Percentiles rank a stretch among this genome's conserved stretches.
Evolutionary conservation across 179 eudicot species (phyloP).

Genomic region (Camellia oleifera): DNA sequence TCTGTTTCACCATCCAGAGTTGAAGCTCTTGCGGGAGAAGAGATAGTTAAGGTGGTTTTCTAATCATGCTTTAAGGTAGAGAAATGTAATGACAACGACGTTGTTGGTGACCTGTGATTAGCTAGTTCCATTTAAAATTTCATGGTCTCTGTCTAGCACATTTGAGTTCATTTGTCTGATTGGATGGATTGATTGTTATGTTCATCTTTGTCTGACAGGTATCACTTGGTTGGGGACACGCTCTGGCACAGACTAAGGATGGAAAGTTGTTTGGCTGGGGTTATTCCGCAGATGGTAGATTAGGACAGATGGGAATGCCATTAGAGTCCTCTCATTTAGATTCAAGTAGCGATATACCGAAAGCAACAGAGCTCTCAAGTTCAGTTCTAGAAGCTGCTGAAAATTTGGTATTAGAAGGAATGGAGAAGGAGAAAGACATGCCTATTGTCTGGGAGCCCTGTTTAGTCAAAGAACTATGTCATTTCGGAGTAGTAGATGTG

Average conservation of each 20-base stretch:
- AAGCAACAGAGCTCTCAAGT: slow-evolving; percentile 27
- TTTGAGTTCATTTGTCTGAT: background rate
- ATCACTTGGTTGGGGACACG: slow-evolving; percentile 96
- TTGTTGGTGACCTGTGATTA: slow-evolving; percentile 12
- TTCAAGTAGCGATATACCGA: slow-evolving; percentile 32
- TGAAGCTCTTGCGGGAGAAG: slow-evolving; percentile 68
- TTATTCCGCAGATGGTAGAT: slow-evolving; percentile 90
- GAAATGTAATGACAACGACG: background rate
- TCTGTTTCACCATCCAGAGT: slow-evolving; percentile 69
- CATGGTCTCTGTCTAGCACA: background rate
- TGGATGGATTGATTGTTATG: background rate
- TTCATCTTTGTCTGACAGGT: slow-evolving; percentile 46
- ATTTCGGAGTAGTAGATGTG: slow-evolving; percentile 48
- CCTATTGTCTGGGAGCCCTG: slow-evolving; percentile 91
- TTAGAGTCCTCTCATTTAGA: slow-evolving; percentile 63
- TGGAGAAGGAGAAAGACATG: slow-evolving; percentile 88
- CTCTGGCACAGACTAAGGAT: slow-evolving; percentile 65
- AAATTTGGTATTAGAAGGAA: slow-evolving; percentile 65
- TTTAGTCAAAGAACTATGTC: slow-evolving; percentile 50
- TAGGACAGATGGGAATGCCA: slow-evolving; percentile 61
- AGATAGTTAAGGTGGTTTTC: slow-evolving; percentile 75
- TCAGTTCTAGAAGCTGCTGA: slow-evolving; percentile 61
- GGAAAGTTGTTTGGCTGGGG: slow-evolving; percentile 96
- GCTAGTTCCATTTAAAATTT: background rate
- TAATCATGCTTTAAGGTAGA: slow-evolving; percentile 48